A percentile compares a stretch with the other conserved stretches of the same genome.
Conservation (phyloP, 139 green algal species). For the Dunaliella primolecta region DNA sequence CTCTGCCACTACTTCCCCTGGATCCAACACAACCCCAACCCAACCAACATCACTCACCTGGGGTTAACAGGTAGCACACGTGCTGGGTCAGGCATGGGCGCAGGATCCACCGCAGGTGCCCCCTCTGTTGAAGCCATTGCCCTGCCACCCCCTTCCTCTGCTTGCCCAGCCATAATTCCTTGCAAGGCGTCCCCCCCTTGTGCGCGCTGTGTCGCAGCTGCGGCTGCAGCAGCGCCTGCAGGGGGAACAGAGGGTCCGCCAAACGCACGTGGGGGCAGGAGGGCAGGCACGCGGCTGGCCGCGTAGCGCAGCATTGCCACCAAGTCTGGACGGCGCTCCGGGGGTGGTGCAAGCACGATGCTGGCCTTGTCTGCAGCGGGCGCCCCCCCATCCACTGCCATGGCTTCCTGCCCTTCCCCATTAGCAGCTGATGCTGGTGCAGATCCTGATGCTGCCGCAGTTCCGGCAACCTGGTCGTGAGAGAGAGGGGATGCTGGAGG, state of each 20-base stretch:
- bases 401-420: background rate
- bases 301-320: background rate
- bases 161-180: too few species aligned
- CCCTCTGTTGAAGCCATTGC: background rate
- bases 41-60: background rate
- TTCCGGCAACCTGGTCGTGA: too few species aligned
- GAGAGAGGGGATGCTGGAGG: too few species aligned
- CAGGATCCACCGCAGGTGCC: background rate
- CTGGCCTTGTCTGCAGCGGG: background rate
- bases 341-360: background rate
- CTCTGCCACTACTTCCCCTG: too few species aligned
- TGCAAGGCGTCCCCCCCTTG: too few species aligned
- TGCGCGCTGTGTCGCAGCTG: background rate
- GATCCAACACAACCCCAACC: too few species aligned
- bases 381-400: background rate
- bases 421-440: too few species aligned
- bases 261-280: background rate
- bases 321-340: background rate
- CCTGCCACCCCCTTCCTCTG: background rate
- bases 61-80: slow-evolving; percentile 19
- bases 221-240: background rate
- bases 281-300: background rate
- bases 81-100: background rate
- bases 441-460: too few species aligned
- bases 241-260: too few species aligned